Evolutionary conservation across 164 flowering plant genomes (phyloP).

Genomic region (Nymphaea thermarum): DNA sequence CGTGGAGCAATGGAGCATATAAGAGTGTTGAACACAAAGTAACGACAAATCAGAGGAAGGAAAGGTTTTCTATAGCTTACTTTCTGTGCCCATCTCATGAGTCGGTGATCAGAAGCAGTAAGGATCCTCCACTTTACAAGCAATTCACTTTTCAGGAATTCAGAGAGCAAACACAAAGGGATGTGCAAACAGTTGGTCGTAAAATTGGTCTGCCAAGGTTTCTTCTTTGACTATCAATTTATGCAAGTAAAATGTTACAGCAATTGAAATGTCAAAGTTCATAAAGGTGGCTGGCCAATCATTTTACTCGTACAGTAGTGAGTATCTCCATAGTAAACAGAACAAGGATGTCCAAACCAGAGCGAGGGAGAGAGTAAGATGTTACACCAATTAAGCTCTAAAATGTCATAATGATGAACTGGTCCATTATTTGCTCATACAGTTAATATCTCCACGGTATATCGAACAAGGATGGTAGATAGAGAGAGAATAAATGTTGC

Average conservation of each 20-base stretch:
- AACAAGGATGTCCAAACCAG: no score
- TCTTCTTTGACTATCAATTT: conserved; percentile 6
- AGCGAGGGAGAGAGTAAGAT: no score
- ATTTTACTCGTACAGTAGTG: no score
- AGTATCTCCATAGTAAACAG: no score
- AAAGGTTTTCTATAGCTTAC: conserved; percentile 67
- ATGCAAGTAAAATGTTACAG: background rate
- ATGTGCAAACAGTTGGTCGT: conserved; percentile 43
- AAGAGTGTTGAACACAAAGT: conserved; percentile 78
- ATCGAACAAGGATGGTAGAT: no score
- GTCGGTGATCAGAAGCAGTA: conserved; percentile 37
- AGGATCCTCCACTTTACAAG: conserved; percentile 45
- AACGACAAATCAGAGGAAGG: conserved; percentile 38
- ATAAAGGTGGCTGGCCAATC: no score
- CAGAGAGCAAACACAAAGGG: conserved; percentile 52
- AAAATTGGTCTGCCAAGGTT: conserved; percentile 69
- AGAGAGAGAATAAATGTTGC: no score
- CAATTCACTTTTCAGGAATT: conserved; percentile 62
- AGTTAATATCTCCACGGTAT: no score
- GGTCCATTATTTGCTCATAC: no score
- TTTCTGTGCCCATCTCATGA: conserved; percentile 74
- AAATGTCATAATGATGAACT: no score
- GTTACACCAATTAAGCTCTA: no score
- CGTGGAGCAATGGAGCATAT: conserved; percentile 72
- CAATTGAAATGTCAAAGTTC: no score